Evolutionary conservation across 202 grass and related monocot species (phyloP).

Genomic region (Carex sylvatica): DNA sequence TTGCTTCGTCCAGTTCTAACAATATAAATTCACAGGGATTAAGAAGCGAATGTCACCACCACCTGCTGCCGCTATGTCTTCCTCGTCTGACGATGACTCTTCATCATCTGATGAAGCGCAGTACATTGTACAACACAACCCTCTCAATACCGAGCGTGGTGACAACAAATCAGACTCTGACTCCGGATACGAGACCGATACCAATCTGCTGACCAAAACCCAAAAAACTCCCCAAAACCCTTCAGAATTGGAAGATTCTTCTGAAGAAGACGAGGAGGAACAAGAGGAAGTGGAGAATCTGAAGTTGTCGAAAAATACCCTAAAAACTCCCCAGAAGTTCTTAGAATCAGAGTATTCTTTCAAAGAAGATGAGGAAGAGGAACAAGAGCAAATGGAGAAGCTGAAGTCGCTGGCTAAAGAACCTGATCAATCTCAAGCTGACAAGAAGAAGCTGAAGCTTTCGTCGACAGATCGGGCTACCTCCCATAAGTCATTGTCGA

Average conservation of each 20-base stretch:
- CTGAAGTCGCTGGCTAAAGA: neutral
- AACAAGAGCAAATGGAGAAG: neutral
- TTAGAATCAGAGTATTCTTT: constrained; percentile 3
- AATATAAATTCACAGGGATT: neutral
- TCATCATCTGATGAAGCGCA: constrained; percentile 24
- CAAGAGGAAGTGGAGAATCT: neutral
- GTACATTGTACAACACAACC: neutral
- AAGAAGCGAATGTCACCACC: neutral
- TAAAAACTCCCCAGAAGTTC: neutral
- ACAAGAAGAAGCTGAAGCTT: constrained; percentile 22
- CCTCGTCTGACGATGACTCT: constrained; percentile 25
- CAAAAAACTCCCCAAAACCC: neutral
- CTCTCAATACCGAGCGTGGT: neutral
- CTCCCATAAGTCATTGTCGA: neutral
- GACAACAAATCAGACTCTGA: neutral
- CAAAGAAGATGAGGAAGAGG: neutral
- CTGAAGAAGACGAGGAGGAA: neutral
- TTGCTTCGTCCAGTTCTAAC: neutral
- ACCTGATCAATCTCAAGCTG: neutral
- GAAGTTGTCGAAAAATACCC: neutral
- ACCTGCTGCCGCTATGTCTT: constrained; percentile 11
- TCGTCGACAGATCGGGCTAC: neutral
- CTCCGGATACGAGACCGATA: neutral
- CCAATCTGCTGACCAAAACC: constrained; percentile 10
- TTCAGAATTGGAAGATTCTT: constrained; percentile 2